Percentiles rank a stretch among this genome's conserved stretches.
phyloP scores from a whole-genome alignment of 1,284 basidiomycete species.

The Cryptococcus hybrid region DNA sequence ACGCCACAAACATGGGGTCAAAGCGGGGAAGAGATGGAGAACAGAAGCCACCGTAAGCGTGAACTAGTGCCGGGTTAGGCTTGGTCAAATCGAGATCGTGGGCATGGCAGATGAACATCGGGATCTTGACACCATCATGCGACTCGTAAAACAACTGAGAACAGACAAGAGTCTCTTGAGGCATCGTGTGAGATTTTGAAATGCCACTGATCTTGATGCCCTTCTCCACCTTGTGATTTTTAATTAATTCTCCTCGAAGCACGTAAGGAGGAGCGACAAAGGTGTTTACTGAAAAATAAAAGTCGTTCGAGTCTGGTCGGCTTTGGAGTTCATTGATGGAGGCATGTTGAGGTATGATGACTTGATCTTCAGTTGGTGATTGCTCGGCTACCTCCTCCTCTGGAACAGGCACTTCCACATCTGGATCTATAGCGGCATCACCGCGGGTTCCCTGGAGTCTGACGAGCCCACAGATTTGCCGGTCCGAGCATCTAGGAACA shows the following conservation, averaged over 20 bases:
- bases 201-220: conserved; percentile 14
- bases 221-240: not conserved
- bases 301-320: conserved; percentile 11
- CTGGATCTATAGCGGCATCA: conserved; percentile 4
- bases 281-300: conserved; percentile 18
- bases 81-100: conserved; percentile 13
- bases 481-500: conserved; percentile 16
- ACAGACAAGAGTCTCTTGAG: conserved; percentile 14
- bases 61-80: conserved; percentile 10
- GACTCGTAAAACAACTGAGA: conserved; percentile 16
- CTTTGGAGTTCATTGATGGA: conserved; percentile 11
- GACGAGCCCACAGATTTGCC: conserved; percentile 14
- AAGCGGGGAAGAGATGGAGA: conserved; percentile 10
- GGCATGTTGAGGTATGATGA: conserved; percentile 19
- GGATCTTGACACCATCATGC: conserved; percentile 14
- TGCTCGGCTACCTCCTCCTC: conserved; percentile 10
- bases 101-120: conserved; percentile 18
- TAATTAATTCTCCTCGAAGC: conserved; percentile 5
- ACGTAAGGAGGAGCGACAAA: conserved; percentile 23
- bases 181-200: not conserved
- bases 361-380: not conserved
- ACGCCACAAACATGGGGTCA: conserved; percentile 16
- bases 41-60: conserved; percentile 18
- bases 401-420: conserved; percentile 13
- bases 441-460: conserved; percentile 13